A percentile compares a stretch with the other conserved stretches of the same genome.
These are phyloP conservation scores for Podospora fimiseda DNA, from an alignment of 495 filamentous ascomycete genomes.

Conservation along the genomic window DNA sequence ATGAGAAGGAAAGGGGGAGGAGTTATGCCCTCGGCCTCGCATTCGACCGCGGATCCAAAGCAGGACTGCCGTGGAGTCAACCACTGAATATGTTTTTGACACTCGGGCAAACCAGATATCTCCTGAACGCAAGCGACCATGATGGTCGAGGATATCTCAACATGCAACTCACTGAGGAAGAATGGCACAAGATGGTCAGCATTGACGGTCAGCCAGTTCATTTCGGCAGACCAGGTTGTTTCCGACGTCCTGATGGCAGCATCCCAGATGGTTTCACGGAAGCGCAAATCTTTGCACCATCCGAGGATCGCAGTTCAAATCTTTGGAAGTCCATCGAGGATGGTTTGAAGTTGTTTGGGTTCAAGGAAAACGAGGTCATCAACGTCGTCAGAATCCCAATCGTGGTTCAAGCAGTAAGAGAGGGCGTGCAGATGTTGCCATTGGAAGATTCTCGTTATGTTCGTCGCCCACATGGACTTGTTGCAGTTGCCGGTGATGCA, in stretches of 20 bases:
- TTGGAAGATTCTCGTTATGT: slow-evolving; percentile 22
- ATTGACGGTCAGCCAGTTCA: slow-evolving; percentile 31
- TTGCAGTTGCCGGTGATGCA: slow-evolving; percentile 28
- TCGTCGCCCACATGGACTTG: slow-evolving; percentile 28
- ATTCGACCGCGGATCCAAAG: slow-evolving; percentile 27
- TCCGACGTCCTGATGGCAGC: slow-evolving; percentile 24
- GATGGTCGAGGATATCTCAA: slow-evolving; percentile 35
- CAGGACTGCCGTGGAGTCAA: slow-evolving; percentile 32
- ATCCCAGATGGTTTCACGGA: slow-evolving; percentile 28
- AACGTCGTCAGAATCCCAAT: slow-evolving; percentile 37
- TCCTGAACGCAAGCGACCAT: slow-evolving; percentile 33
- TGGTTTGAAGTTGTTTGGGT: slow-evolving; percentile 35
- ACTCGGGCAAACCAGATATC: slow-evolving; percentile 33
- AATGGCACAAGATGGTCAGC: slow-evolving; percentile 34
- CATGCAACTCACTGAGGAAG: slow-evolving; percentile 37
- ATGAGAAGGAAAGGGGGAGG: slow-evolving; percentile 33
- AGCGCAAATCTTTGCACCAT: slow-evolving; percentile 29
- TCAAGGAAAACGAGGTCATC: slow-evolving; percentile 36
- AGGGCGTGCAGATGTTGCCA: slow-evolving; percentile 30
- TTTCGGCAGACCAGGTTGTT: slow-evolving; percentile 30
- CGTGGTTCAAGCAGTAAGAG: slow-evolving; percentile 33
- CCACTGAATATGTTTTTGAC: slow-evolving; percentile 37
- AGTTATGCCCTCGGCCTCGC: slow-evolving; percentile 34
- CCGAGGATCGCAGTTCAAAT: slow-evolving; percentile 23
- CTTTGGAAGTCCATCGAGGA: slow-evolving; percentile 34